A percentile compares a stretch with the other conserved stretches of the same genome.
phyloP scores from a whole-genome alignment of 2,329 filamentous ascomycete genomes.

The Cytospora piceicola region DNA sequence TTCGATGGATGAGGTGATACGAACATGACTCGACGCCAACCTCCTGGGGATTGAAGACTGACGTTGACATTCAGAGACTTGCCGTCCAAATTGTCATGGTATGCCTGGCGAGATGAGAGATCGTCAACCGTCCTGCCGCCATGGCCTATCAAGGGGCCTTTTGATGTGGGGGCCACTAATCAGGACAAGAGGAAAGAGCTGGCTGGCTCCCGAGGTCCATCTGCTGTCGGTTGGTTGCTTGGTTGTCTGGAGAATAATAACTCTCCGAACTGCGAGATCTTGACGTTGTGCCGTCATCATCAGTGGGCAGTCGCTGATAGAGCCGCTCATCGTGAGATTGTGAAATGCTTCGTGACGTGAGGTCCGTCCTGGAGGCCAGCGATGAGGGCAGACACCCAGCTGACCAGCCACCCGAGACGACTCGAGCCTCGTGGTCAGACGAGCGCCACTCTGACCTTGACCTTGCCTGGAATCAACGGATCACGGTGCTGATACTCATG shows the following conservation, averaged over 20 bases:
- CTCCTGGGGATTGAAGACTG: background rate
- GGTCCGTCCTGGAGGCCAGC: background rate
- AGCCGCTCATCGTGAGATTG: background rate
- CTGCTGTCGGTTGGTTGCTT: background rate
- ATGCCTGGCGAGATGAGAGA: slow-evolving; percentile 1
- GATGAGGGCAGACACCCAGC: background rate
- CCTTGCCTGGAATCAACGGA: background rate
- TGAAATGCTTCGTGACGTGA: background rate
- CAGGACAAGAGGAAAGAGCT: no score
- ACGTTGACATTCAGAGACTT: background rate
- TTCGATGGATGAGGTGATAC: background rate
- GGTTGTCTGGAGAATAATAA: background rate
- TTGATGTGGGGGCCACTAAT: background rate
- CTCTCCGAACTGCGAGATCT: background rate
- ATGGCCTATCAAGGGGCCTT: background rate
- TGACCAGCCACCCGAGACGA: background rate
- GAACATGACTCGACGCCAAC: background rate
- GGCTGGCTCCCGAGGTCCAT: background rate
- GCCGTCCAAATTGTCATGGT: background rate
- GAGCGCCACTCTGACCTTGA: background rate
- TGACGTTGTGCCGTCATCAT: background rate
- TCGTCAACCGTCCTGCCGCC: background rate
- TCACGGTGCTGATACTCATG: no score
- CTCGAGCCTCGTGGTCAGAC: no score
- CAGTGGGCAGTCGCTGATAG: background rate